Conservation (phyloP, 2,329 filamentous ascomycete genomes). For the Colletotrichum musicola region DNA sequence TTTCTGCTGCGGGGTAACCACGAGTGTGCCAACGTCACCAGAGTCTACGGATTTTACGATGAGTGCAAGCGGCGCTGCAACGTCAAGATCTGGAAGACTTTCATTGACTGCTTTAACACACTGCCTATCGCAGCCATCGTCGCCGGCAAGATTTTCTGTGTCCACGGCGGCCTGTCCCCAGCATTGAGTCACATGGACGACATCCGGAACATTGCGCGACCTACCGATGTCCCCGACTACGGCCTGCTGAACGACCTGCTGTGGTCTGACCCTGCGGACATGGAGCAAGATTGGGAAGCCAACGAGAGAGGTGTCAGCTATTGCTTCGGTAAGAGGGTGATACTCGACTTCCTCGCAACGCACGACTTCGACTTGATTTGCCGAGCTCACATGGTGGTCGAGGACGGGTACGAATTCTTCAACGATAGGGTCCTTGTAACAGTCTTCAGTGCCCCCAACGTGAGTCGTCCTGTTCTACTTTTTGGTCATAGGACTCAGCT, state of each 20-base stretch:
- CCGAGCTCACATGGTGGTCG: constrained; percentile 98
- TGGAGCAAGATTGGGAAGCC: constrained; percentile 98
- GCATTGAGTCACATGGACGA: constrained; percentile 97
- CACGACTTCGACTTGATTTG: constrained; percentile 99
- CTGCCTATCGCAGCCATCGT: constrained; percentile 97
- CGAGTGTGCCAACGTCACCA: constrained; percentile 95
- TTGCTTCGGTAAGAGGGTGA: constrained; percentile 98
- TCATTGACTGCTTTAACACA: constrained; percentile 96
- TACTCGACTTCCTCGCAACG: constrained; percentile 92
- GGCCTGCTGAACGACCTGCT: constrained; percentile 94
- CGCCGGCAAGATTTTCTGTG: constrained; percentile 96
- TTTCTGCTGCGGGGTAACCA: constrained; percentile 95
- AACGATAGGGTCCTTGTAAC: constrained; percentile 95
- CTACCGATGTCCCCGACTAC: constrained; percentile 97
- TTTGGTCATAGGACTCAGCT: constrained; percentile 39
- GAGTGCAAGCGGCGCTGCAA: constrained; percentile 97
- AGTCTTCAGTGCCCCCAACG: constrained; percentile 97
- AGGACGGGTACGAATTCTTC: constrained; percentile 99
- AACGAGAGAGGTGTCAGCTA: constrained; percentile 98
- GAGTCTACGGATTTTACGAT: constrained; percentile 98
- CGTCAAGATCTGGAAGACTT: constrained; percentile 98
- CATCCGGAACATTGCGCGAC: constrained; percentile 93
- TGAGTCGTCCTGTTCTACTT: constrained; percentile 62
- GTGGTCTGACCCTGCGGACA: constrained; percentile 98
- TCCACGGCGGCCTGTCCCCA: constrained; percentile 94